Base-by-base conservation (phyloP, 108 stramenopile species). In the Stephanodiscus triporus region DNA sequence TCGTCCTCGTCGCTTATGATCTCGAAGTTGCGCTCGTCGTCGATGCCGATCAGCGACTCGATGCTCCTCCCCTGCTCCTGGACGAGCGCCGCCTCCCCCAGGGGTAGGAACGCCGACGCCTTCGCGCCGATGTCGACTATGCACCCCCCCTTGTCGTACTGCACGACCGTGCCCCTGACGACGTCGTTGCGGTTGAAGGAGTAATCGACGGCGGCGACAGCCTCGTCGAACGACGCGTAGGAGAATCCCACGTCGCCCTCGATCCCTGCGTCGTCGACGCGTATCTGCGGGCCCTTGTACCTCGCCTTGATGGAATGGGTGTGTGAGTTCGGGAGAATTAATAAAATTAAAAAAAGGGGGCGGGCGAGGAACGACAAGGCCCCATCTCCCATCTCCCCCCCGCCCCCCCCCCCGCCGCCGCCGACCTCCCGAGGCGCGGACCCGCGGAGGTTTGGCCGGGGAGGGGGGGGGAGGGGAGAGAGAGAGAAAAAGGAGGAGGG, bases 1-100 rank as follows among this genome's bases (percentile, higher is more conserved):
- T 96, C 95, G 56, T 96, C 94, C 83, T 97, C 96, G 24, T 96
- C 96, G 27, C 91, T 92, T 69, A 98, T 97, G 82, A 98, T 94
- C 86, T 97, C 90, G 65, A 97, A 96, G 20, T 94, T 87, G 27
- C 83, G 63, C 64, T 95, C 88, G 27, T 82, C 76, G 56, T 94
- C 92, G 43, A 97, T 73, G n/a, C 76, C 64, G 27, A 97, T 89
- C 13, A 94, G 43, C 30, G 86, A 83, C 61, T 87, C 84, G 58
- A 96, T 89, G 45, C 59, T 50, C 5, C 62, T 47, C 34, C 86
- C 92, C 68, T 80, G 72, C 4, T 72, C 74, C 72, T 86, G 85
- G 64, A 85, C 64, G 19, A 94, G 79, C 0, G 91, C 68, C 10
- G 90, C 91, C 81, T 98, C 98, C 43, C 83, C 72, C 45, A 85